Evolutionary conservation across 352 stramenopile genomes (phyloP), one percentile per base, ranked within the genome.

Genomic region (Globisporangium mamillatum): DNA sequence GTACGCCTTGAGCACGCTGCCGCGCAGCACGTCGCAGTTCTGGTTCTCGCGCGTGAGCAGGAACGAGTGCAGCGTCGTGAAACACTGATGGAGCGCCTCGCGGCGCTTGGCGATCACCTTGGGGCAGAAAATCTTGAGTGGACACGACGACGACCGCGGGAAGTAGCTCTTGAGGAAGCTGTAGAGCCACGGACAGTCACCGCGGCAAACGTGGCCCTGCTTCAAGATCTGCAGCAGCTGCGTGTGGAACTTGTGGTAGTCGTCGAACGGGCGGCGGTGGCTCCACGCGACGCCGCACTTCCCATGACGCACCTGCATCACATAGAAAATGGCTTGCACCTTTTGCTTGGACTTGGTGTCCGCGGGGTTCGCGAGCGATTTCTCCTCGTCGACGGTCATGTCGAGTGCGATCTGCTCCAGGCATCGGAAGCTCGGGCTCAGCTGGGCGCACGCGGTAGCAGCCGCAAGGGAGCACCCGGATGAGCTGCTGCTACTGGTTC

Each of bases 81-180:
- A 38, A 38, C 59, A 73, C 24, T 61, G 52, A 10, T 24, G 10
- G 9, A 73, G 60, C 16, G 68, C 34, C 22, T 71, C 68, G 22
- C 41, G 41, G 32, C 63, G 68, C 50, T 68, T 60, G 9, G 46
- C 48, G 14, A 71, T 68, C 9, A 60, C 1, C 22, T 59, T 52
- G 29, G 55, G 41, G 24, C 55, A 64, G 18, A 53, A 24, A 22
- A 38, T 22, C 16, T 64, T 60, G 55, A 69, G 25, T 6, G 27
- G 57, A 56, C 64, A 69, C 48, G 41, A 48, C 62, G 62, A 60
- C n/a, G 22, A 4, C 18, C 41, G 56, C 6, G 68, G 68, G 32
- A 73, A 73, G 48, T 73, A 67, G 44, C 64, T 71, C 62, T 44
- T 67, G 24, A 73, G 24, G 29, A 73, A 73, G n/a, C 27, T 67